Conservation (phyloP, 495 filamentous ascomycete species). For the Penicillium pulvis region DNA sequence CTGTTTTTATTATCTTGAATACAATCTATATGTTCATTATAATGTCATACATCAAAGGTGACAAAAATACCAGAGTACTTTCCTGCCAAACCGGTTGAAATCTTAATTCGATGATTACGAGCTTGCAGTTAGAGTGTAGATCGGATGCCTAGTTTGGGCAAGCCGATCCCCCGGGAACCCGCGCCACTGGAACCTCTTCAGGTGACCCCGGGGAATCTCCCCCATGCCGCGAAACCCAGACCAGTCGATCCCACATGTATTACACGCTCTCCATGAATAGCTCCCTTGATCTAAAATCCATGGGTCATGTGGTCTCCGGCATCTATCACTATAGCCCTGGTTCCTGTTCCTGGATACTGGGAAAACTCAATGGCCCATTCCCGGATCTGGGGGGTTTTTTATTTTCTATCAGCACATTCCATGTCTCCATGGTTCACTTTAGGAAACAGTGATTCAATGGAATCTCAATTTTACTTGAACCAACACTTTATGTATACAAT, state of each 20-base stretch:
- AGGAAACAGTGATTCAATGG: neutral
- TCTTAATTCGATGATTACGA: neutral
- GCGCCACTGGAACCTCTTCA: conserved; percentile 7
- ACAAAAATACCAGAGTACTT: neutral
- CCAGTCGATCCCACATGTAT: neutral
- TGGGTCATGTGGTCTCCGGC: conserved; percentile 10
- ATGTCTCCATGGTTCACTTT: neutral
- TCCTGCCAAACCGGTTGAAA: neutral
- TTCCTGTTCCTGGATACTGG: conserved; percentile 7
- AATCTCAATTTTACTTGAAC: too few species aligned
- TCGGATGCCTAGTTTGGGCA: conserved; percentile 29
- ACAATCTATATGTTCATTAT: neutral
- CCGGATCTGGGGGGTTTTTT: neutral
- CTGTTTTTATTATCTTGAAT: neutral
- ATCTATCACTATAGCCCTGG: conserved; percentile 1
- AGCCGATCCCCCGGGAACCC: conserved; percentile 20
- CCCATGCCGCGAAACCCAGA: neutral
- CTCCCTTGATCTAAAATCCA: neutral
- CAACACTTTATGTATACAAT: neutral
- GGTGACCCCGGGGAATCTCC: conserved; percentile 2
- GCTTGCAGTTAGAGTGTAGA: conserved; percentile 4
- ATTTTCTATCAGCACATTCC: neutral
- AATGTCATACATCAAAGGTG: neutral
- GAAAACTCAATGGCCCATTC: conserved; percentile 8
- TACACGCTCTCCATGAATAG: neutral